Evolutionary conservation across 306 rosid species (phyloP), one percentile per base, ranked within the genome.

Genomic region (Vicia faba): DNA sequence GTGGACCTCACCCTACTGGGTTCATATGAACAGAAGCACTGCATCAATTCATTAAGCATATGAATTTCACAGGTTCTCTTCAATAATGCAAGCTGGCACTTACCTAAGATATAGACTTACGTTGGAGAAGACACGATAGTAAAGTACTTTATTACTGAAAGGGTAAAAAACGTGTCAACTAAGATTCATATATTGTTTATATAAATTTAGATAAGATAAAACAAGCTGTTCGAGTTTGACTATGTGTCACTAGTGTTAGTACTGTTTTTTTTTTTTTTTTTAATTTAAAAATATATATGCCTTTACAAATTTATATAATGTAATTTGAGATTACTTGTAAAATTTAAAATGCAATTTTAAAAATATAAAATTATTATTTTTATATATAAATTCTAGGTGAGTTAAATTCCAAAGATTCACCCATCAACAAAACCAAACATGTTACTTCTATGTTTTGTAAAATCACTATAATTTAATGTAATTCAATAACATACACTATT

Each of bases 41-140:
- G 13, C 15, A 46, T 46, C 18, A 18, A 48, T 8, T 41, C 10
- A 18, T 33, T 44, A 19, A 36, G 23, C 69, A n/a, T 20, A 41
- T 39, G 41, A 26, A 25, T n/a, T 41, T 29, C 64, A 54, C 41
- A n/a, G 4, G 7, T 35, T 50, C 61, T 20, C 25, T 38, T 61
- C n/a, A 3, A 9, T 48, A 48, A 61, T 77, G 77, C 73, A 41
- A 77, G 68, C 33, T 64, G 73, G 73, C 73, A 77, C 35, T 46
- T 43, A 26, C 13, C 33, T 53, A 53, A 23, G 23, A 29, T 57
- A 57, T 7, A 68, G 60, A 41, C 44, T 68, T 61, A 16, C 4
- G 29, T 69, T 54, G 62, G 43, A 38, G 66, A 70, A 15, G 72
- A 36, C 39, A 71, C 11, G 8, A 13, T 33, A 12, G 15, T 41